Percentiles rank a stretch among this genome's conserved stretches.
Evolutionary conservation across 495 filamentous ascomycete species (phyloP).

Genomic region (Penicillium coffeae): DNA sequence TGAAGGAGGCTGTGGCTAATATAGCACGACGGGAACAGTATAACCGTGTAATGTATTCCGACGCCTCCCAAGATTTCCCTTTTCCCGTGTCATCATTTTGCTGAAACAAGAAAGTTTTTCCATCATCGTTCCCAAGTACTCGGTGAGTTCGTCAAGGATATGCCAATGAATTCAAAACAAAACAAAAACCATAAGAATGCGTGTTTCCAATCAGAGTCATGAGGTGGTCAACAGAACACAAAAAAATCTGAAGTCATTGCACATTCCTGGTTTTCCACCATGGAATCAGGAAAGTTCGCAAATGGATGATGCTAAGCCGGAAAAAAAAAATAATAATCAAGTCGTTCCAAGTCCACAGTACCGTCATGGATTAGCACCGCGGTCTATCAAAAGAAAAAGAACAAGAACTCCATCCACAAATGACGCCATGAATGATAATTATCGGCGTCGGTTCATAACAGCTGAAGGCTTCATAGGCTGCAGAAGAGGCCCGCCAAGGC

Average conservation of each 20-base stretch:
- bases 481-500: slow-evolving; percentile 41
- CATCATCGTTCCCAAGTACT: neutral
- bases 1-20: slow-evolving; percentile 10
- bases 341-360: slow-evolving; percentile 3
- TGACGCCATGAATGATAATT: slow-evolving; percentile 7
- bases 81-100: slow-evolving; percentile 8
- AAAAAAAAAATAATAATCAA: slow-evolving; percentile 7
- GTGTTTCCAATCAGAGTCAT: neutral
- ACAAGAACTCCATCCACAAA: slow-evolving; percentile 14
- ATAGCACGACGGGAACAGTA: slow-evolving; percentile 2
- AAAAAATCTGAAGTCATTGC: neutral
- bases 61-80: neutral
- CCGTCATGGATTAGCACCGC: slow-evolving; percentile 1
- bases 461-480: slow-evolving; percentile 46
- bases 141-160: neutral
- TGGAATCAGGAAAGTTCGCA: neutral
- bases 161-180: slow-evolving; percentile 1
- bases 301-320: slow-evolving; percentile 6
- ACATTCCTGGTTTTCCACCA: neutral
- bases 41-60: slow-evolving; percentile 1
- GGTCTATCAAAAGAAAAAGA: slow-evolving; percentile 26
- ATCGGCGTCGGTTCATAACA: slow-evolving; percentile 38
- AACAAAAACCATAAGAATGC: slow-evolving; percentile 1
- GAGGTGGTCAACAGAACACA: neutral
- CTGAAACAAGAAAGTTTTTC: slow-evolving; percentile 7